Percentiles rank a stretch among this genome's conserved stretches.
phyloP scores from a whole-genome alignment of 2,329 filamentous ascomycete genomes.

The Simplicillium aogashimaense region DNA sequence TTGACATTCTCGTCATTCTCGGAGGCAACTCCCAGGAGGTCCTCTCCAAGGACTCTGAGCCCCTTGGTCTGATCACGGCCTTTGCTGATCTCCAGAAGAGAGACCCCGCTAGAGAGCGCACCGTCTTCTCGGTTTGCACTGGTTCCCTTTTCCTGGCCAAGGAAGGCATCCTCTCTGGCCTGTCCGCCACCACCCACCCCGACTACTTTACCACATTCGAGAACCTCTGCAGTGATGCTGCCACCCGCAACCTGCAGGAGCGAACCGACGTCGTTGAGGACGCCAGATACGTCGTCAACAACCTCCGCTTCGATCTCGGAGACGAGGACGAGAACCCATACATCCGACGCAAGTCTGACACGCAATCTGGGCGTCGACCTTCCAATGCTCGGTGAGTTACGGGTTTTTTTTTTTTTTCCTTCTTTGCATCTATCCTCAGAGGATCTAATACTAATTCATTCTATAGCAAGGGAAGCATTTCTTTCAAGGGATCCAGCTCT shows the following conservation, averaged over 20 bases:
- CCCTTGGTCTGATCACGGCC: slow-evolving; percentile 61
- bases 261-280: slow-evolving; percentile 77
- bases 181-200: slow-evolving; percentile 74
- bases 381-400: slow-evolving; percentile 48
- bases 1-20: slow-evolving; percentile 69
- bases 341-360: slow-evolving; percentile 63
- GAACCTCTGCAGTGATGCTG: slow-evolving; percentile 67
- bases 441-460: slow-evolving; percentile 10
- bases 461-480: slow-evolving; percentile 70
- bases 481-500: slow-evolving; percentile 62
- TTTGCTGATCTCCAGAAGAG: slow-evolving; percentile 73
- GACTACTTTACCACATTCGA: slow-evolving; percentile 74
- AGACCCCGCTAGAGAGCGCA: slow-evolving; percentile 71
- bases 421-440: slow-evolving; percentile 1
- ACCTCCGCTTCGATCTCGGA: slow-evolving; percentile 76
- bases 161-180: slow-evolving; percentile 66
- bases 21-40: slow-evolving; percentile 58
- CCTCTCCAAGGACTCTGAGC: slow-evolving; percentile 58
- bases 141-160: slow-evolving; percentile 69
- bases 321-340: slow-evolving; percentile 78
- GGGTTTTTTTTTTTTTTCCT: slow-evolving; percentile 10
- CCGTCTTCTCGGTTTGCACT: slow-evolving; percentile 70
- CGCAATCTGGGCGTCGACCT: slow-evolving; percentile 41
- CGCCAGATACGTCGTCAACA: slow-evolving; percentile 79
- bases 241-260: slow-evolving; percentile 59